Conservation (phyloP, 768 basidiomycete genomes). For the Chalciporus piperatus region DNA sequence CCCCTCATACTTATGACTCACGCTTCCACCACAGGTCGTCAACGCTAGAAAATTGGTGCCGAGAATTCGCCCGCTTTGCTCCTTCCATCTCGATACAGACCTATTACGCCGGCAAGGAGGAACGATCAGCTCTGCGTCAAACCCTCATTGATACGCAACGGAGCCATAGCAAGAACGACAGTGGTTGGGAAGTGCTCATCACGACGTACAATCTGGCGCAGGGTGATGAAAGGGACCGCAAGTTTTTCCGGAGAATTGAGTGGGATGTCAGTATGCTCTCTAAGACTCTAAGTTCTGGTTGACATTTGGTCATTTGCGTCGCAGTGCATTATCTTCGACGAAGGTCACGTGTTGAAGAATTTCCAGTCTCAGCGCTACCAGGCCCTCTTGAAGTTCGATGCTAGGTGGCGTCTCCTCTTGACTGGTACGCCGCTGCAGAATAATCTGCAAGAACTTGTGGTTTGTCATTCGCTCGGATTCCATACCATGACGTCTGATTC, state of each 20-base stretch:
- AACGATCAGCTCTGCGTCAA: conserved; percentile 70
- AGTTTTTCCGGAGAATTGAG: conserved; percentile 86
- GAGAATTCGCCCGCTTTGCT: conserved; percentile 91
- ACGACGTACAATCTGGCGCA: conserved; percentile 96
- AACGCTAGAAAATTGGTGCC: conserved; percentile 97
- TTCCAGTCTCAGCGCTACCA: conserved; percentile 97
- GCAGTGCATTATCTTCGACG: conserved; percentile 93
- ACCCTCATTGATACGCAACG: conserved; percentile 63
- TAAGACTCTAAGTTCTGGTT: background rate
- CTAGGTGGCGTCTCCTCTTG: conserved; percentile 86
- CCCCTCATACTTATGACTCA: conserved; percentile 4
- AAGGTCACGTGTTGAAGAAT: conserved; percentile 97
- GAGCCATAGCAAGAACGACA: conserved; percentile 42
- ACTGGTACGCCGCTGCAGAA: conserved; percentile 96
- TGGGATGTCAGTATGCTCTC: conserved; percentile 78
- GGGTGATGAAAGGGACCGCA: conserved; percentile 82
- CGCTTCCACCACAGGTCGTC: conserved; percentile 61
- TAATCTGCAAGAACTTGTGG: conserved; percentile 86
- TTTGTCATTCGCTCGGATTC: conserved; percentile 36
- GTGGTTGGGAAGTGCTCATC: conserved; percentile 89
- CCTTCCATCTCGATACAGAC: conserved; percentile 83
- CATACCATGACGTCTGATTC: conserved; percentile 8
- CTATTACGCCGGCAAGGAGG: conserved; percentile 92
- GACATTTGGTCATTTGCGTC: background rate
- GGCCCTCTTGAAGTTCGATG: conserved; percentile 78